Evolutionary conservation across 202 grass and related monocot species (phyloP).

Genomic region (Brachypodium distachyon): DNA sequence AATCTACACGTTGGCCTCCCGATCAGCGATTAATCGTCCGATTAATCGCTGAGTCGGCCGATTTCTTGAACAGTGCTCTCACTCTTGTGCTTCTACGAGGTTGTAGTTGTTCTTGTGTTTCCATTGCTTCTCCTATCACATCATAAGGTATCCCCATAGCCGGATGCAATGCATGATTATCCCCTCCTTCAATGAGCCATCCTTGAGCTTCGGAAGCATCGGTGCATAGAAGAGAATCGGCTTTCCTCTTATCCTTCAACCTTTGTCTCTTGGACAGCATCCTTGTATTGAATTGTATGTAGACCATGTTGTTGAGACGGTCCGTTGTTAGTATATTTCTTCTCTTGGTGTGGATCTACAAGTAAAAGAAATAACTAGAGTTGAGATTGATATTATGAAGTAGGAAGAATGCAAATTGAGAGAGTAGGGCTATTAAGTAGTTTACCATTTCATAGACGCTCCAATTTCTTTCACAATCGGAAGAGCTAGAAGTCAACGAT

Average conservation of each 20-base stretch:
- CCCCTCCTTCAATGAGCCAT: not conserved
- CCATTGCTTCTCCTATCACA: not conserved
- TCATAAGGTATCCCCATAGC: not conserved
- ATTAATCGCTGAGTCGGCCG: too few relatives aligned
- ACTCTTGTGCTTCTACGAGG: not conserved
- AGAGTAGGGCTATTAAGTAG: not conserved
- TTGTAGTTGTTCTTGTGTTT: not conserved
- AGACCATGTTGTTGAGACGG: not conserved
- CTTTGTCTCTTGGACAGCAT: not conserved
- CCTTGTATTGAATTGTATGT: not conserved
- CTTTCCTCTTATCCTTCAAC: not conserved
- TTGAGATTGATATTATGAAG: not conserved
- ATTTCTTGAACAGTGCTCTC: too few relatives aligned
- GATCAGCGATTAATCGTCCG: too few relatives aligned
- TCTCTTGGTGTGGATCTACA: not conserved
- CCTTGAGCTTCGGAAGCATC: not conserved
- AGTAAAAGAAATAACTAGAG: not conserved
- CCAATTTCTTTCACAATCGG: constrained; percentile 1
- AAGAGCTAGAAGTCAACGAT: not conserved
- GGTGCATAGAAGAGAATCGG: not conserved
- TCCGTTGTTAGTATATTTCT: not conserved
- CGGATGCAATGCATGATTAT: not conserved
- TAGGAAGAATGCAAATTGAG: not conserved
- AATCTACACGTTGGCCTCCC: too few relatives aligned
- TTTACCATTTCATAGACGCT: not conserved